Percentiles rank a stretch among this genome's conserved stretches.
Conservation (phyloP, 2,329 filamentous ascomycete species). For the Pochonia chlamydosporia region DNA sequence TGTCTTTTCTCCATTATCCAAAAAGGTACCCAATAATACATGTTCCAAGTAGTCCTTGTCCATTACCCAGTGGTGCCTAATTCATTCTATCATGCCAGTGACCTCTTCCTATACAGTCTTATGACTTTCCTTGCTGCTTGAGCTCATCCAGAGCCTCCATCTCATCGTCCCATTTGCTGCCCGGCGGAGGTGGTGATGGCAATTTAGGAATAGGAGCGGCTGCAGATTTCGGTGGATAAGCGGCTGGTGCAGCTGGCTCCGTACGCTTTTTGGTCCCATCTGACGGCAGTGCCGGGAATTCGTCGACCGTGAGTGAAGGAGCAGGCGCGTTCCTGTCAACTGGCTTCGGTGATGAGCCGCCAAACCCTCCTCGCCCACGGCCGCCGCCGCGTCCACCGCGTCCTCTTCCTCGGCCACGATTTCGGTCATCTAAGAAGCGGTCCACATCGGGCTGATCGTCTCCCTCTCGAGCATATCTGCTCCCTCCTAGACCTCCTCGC, state of each 20-base stretch:
- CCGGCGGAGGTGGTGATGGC: constrained; percentile 21
- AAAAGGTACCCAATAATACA: not conserved
- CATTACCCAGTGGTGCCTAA: not conserved
- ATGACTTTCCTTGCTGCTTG: constrained; percentile 13
- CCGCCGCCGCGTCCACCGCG: constrained; percentile 27
- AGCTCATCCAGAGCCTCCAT: constrained; percentile 44
- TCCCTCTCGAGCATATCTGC: constrained; percentile 33
- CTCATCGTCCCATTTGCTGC: constrained; percentile 52
- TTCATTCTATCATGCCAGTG: not conserved
- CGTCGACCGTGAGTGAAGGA: constrained; percentile 22
- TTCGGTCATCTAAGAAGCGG: constrained; percentile 29
- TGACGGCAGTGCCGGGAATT: constrained; percentile 30
- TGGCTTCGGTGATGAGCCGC: constrained; percentile 11
- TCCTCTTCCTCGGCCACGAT: constrained; percentile 26
- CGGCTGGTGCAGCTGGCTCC: constrained; percentile 9
- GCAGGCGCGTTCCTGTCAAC: constrained; percentile 1
- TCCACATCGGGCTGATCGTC: constrained; percentile 30
- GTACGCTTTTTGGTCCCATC: constrained; percentile 18
- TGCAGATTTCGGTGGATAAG: constrained; percentile 1
- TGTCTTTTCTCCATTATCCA: not conserved
- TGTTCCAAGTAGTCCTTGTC: not conserved
- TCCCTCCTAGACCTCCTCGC: constrained; percentile 31
- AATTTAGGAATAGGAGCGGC: constrained; percentile 12
- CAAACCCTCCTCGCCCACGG: constrained; percentile 16
- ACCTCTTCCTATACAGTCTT: not conserved